A percentile compares a stretch with the other conserved stretches of the same genome.
phyloP scores from a whole-genome alignment of 805 yeast genomes.

The Candida palmyrensis region DNA sequence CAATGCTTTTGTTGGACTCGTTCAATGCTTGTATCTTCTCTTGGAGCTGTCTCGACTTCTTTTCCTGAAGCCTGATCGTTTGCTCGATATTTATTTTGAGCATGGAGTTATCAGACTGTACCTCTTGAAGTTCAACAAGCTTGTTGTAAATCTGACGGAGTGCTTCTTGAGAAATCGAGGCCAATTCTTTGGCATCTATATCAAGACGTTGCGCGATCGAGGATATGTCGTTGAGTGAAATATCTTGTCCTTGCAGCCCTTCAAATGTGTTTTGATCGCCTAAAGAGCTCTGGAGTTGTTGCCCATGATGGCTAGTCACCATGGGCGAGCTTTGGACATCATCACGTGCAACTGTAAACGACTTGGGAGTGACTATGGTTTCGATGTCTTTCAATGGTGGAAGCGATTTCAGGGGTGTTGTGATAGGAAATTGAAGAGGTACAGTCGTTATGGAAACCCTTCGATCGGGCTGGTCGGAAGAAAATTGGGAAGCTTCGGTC shows the following conservation, averaged over 20 bases:
- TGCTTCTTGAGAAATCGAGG: constrained; percentile 5
- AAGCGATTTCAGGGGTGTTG: constrained; percentile 35
- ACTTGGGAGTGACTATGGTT: constrained; percentile 34
- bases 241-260: not conserved
- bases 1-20: constrained; percentile 2
- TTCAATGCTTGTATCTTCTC: constrained; percentile 14
- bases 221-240: not conserved
- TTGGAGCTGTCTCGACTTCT: constrained; percentile 16
- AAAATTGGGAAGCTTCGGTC: not conserved
- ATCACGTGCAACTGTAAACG: constrained; percentile 37
- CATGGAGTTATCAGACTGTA: constrained; percentile 26
- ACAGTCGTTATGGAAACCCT: no score
- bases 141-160: constrained; percentile 18
- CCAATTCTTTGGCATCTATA: not conserved
- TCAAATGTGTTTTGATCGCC: not conserved
- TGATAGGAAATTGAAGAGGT: constrained; percentile 16
- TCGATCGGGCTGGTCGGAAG: no score
- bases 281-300: not conserved
- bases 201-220: not conserved
- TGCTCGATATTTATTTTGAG: constrained; percentile 33
- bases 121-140: constrained; percentile 23
- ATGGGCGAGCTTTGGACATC: constrained; percentile 4
- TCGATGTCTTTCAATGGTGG: constrained; percentile 42
- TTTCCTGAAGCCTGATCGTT: constrained; percentile 18
- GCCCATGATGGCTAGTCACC: not conserved